These are phyloP conservation scores for Didymella arachidicola DNA, from an alignment of 2,329 filamentous ascomycete species.

Conservation along the genomic window DNA sequence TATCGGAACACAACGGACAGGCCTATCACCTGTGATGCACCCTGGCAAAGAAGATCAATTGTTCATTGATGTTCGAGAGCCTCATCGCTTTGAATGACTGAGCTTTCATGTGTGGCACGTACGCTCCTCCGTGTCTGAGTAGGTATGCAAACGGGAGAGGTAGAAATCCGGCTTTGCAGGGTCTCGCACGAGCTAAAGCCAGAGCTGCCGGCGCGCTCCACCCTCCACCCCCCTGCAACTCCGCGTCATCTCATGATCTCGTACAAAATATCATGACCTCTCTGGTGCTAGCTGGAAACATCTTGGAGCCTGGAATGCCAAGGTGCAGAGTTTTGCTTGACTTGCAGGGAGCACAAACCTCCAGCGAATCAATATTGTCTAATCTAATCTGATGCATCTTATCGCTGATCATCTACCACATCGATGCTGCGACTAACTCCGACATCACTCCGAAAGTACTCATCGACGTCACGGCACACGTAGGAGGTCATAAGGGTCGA, in stretches of 20 bases:
- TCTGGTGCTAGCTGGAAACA: background rate
- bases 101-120: background rate
- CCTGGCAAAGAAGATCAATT: background rate
- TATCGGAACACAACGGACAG: background rate
- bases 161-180: background rate
- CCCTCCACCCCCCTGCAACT: background rate
- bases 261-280: background rate
- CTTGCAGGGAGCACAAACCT: constrained; percentile 3
- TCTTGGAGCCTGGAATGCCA: constrained; percentile 11
- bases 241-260: background rate
- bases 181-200: background rate
- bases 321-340: constrained; percentile 19
- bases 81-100: background rate
- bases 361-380: constrained; percentile 7
- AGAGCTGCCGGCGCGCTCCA: background rate
- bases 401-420: constrained; percentile 16
- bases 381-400: constrained; percentile 23
- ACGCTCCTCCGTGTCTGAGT: background rate
- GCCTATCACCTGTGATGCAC: background rate
- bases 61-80: background rate
- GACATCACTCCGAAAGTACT: constrained; percentile 10
- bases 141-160: background rate
- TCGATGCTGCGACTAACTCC: constrained; percentile 13
- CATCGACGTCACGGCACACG: constrained; percentile 12
- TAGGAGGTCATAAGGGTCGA: background rate